phyloP scores from a whole-genome alignment of 2,329 filamentous ascomycete species.

The Colletotrichum somersetense region DNA sequence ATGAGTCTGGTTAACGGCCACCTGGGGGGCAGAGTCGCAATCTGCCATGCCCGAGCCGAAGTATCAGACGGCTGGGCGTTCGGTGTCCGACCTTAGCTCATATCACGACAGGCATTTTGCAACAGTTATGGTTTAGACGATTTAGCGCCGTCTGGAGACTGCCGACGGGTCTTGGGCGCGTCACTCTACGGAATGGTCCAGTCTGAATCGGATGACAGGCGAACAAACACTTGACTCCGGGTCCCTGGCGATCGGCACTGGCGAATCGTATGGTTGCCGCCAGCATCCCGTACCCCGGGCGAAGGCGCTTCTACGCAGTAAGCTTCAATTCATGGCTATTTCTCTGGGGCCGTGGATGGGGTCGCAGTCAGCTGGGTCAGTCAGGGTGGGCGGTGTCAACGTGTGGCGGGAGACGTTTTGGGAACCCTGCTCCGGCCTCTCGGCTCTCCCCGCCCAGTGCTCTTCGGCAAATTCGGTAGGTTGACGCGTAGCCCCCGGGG shows the following conservation, averaged over 20 bases:
- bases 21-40: too few relatives aligned
- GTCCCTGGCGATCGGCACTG: neutral
- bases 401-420: slow-evolving; percentile 32
- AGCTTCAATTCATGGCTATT: slow-evolving; percentile 35
- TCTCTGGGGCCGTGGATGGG: neutral
- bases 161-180: neutral
- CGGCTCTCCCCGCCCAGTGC: neutral
- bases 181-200: neutral
- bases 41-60: neutral
- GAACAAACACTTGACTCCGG: neutral
- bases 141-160: slow-evolving; percentile 13
- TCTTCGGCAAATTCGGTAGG: neutral
- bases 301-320: slow-evolving; percentile 7
- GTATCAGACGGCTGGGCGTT: slow-evolving; percentile 12
- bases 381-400: neutral
- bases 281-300: neutral
- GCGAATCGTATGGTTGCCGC: neutral
- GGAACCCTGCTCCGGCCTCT: slow-evolving; percentile 1
- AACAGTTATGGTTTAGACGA: slow-evolving; percentile 31
- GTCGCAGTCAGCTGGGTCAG: neutral
- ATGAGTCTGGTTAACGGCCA: neutral
- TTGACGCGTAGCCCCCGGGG: neutral
- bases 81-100: slow-evolving; percentile 4
- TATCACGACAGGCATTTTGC: slow-evolving; percentile 24
- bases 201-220: slow-evolving; percentile 3